Base-by-base conservation (phyloP, 2,329 filamentous ascomycete species). In the Cordyceps cateniannulata region DNA sequence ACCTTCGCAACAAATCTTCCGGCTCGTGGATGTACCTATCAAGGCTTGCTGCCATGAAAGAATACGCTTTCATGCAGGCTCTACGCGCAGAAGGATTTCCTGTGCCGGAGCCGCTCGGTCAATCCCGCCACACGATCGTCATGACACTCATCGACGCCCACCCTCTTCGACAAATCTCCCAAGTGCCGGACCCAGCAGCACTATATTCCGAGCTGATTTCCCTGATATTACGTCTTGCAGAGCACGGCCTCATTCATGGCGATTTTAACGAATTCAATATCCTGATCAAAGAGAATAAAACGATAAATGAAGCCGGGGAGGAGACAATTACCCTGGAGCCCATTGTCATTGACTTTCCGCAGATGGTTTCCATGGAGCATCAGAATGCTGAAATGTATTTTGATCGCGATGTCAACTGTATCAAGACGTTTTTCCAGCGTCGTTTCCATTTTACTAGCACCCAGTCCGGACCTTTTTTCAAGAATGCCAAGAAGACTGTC, bases 241-340 rank as follows among this genome's bases (percentile, higher is more conserved):
- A 85, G 63, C 86, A 93, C 66, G 95, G 95, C 7, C 79, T 99
- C 52, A 99, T 99, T 63, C 95, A 99, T 71, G 95, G 95, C 64
- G 95, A 99, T 72, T 99, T 96, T 79, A 99, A 99, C 78, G 96
- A 99, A 74, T 99, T 99, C 81, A 99, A 99, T 73, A 93, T 99
- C 65, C 79, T 99, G 38, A 87, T 99, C 72, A 91, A 95, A 71
- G 93, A 98, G 72, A 85, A 81, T 60, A 78, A 71, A 59, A 66
- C 67, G 3, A 70, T 66, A 9, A 73, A 75, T 6, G 74, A 79
- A 7, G 70, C 79, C 67, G 71, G 72, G 2, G 65, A 72, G 47
- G 76, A 79, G 67, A 62, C 70, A 0, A 65, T 89, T 59, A 69
- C 66, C 18, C 77, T 96, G 27, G 85, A 85, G 7, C 95, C 95